phyloP scores from a whole-genome alignment of 2,329 filamentous ascomycete species.

The Endothia cerciana region DNA sequence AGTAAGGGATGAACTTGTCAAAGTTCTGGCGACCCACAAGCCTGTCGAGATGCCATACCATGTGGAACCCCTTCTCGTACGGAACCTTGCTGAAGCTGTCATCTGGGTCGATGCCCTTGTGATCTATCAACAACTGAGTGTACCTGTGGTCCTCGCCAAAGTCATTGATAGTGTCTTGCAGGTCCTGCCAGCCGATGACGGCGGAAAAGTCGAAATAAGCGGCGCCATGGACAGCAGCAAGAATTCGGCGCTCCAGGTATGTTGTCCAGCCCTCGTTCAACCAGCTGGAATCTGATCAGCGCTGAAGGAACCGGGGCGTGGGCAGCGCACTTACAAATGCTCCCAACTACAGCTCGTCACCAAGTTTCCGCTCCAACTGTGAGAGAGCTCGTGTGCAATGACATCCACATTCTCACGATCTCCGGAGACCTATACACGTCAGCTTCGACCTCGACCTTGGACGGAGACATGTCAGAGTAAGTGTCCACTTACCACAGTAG shows the following conservation, averaged over 20 bases:
- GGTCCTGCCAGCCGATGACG: constrained; percentile 92
- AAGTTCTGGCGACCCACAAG: constrained; percentile 84
- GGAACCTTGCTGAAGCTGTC: constrained; percentile 79
- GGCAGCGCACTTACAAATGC: constrained; percentile 63
- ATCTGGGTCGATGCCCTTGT: constrained; percentile 91
- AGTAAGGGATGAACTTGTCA: constrained; percentile 94
- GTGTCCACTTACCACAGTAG: constrained; percentile 16
- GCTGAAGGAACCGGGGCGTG: not conserved
- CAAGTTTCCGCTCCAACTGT: constrained; percentile 87
- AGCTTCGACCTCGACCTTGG: constrained; percentile 46
- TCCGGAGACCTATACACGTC: constrained; percentile 72
- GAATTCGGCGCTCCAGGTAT: constrained; percentile 87
- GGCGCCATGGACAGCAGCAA: constrained; percentile 77
- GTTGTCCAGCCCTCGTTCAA: constrained; percentile 87
- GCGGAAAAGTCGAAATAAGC: constrained; percentile 89
- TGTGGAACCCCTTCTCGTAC: constrained; percentile 63
- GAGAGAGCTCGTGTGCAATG: constrained; percentile 81
- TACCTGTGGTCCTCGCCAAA: constrained; percentile 88
- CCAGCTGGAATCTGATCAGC: constrained; percentile 55
- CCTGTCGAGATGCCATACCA: constrained; percentile 88
- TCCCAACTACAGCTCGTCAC: constrained; percentile 81
- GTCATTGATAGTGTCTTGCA: constrained; percentile 77
- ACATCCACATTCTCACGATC: constrained; percentile 93
- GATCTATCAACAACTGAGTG: constrained; percentile 85
- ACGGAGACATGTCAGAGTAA: not conserved